Evolutionary conservation across 495 filamentous ascomycete species (phyloP), one percentile per base, ranked within the genome.

Genomic region (Xylaria sp.): DNA sequence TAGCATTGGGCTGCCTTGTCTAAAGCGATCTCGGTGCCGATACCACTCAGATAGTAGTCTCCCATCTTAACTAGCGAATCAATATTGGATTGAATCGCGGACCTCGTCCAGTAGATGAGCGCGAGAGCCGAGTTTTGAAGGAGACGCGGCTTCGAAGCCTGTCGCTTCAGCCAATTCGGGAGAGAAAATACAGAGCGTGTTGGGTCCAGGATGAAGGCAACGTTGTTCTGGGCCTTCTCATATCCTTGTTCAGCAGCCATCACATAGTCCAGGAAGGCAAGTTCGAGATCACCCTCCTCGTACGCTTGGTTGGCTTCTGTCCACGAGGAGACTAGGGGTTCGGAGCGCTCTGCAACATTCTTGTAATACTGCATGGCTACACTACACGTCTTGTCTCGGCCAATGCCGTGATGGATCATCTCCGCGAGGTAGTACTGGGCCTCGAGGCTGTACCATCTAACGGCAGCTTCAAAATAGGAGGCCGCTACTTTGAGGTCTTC

Each of bases 41-140:
- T 89, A 3, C 96, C 96, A 48, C 83, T 71, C 19, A 97, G 86
- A 76, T 98, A 98, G 79, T 98, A 98, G 80, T 99, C 96, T 35
- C 96, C 96, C 94, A 98, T 97, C 81, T 98, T 99, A 46, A 99
- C 91, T 72, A 97, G 82, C 0, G 93, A 93, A 81, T 99, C 96
- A 65, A 97, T 92, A 74, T 98, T 99, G 19, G 88, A 86, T 78
- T 99, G 96, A 75, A 94, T 95, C 0, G 96, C 93, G 5, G 95
- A 97, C 41, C 96, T 91, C 5, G 96, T 98, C 95, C 95, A 99
- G 82, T 97, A 96, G 40, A 97, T 93, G 61, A 99, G 83, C 2
- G 96, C 95, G 1, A 98, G 85, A 0, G 87, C 83, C 0, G 93
- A 87, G 78, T 97, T 93, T 61, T 86, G 84, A 21, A 95, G 85